Evolutionary conservation across 2,329 filamentous ascomycete genomes (phyloP).

Genomic region (Ilyonectria mors-panacis): DNA sequence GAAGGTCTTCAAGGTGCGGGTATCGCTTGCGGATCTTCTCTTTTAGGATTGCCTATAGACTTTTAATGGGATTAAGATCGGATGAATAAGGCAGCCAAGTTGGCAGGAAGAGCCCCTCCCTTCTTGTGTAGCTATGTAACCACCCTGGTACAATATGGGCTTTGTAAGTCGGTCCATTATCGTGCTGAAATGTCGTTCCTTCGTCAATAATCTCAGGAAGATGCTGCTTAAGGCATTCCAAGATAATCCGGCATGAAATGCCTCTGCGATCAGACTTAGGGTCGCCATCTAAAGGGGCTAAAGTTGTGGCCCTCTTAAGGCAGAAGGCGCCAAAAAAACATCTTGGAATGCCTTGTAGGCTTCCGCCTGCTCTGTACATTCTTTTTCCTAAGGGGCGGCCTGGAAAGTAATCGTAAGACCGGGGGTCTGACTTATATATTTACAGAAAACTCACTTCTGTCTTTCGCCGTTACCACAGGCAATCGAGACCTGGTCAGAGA

Average conservation of each 20-base stretch:
- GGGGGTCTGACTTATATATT: background rate
- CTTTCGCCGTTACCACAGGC: background rate
- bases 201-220: background rate
- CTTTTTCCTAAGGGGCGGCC: background rate
- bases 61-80: conserved; percentile 25
- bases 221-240: conserved; percentile 1
- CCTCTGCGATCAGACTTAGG: background rate
- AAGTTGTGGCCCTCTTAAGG: background rate
- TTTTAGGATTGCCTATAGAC: conserved; percentile 18
- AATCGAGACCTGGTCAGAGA: background rate
- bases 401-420: background rate
- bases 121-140: background rate
- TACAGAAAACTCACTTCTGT: background rate
- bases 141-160: background rate
- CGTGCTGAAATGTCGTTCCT: background rate
- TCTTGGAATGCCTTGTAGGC: background rate
- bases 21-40: conserved; percentile 2
- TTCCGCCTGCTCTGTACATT: background rate
- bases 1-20: background rate
- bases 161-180: conserved; percentile 1
- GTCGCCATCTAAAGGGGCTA: background rate
- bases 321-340: background rate
- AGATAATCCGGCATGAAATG: background rate
- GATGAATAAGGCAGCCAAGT: conserved; percentile 25
- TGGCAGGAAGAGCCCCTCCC: background rate